These are phyloP conservation scores for Aspergillus coremiiformis DNA, from an alignment of 495 filamentous ascomycete genomes.

Conservation along the genomic window DNA sequence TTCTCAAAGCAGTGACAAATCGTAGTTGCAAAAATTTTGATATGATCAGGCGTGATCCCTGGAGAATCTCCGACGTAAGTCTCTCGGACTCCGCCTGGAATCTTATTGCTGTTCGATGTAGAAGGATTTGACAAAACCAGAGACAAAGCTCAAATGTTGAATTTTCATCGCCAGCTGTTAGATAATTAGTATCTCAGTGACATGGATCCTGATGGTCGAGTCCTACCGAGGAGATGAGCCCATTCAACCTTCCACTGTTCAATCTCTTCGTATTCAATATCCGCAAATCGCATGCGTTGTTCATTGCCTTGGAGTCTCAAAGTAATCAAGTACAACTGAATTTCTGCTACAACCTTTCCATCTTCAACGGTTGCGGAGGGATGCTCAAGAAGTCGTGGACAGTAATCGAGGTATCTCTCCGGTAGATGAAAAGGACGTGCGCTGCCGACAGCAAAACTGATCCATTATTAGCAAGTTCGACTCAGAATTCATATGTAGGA, in stretches of 20 bases:
- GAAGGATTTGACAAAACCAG: slow-evolving; percentile 36
- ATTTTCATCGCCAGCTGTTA: slow-evolving; percentile 23
- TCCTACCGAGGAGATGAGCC: slow-evolving; percentile 31
- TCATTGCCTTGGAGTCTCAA: slow-evolving; percentile 22
- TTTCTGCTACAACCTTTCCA: slow-evolving; percentile 31
- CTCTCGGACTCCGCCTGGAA: slow-evolving; percentile 24
- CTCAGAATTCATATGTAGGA: background rate
- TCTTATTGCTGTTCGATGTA: slow-evolving; percentile 28
- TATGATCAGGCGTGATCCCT: slow-evolving; percentile 30
- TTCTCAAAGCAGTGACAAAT: slow-evolving; percentile 23
- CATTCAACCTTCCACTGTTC: slow-evolving; percentile 37
- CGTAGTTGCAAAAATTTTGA: slow-evolving; percentile 30
- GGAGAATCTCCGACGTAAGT: slow-evolving; percentile 25
- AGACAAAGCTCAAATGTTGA: slow-evolving; percentile 32
- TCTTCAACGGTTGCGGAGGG: slow-evolving; percentile 30
- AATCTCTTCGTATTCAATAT: slow-evolving; percentile 32
- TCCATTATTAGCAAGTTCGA: slow-evolving; percentile 1
- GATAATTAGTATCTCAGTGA: background rate
- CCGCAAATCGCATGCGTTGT: slow-evolving; percentile 26
- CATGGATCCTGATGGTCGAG: background rate
- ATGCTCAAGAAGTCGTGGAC: slow-evolving; percentile 29
- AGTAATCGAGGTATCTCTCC: slow-evolving; percentile 29
- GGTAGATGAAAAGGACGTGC: slow-evolving; percentile 31
- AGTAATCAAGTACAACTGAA: slow-evolving; percentile 31
- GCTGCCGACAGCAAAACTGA: slow-evolving; percentile 32